phyloP scores from a whole-genome alignment of 2,329 filamentous ascomycete genomes.

The Nigrograna mackinnonii region DNA sequence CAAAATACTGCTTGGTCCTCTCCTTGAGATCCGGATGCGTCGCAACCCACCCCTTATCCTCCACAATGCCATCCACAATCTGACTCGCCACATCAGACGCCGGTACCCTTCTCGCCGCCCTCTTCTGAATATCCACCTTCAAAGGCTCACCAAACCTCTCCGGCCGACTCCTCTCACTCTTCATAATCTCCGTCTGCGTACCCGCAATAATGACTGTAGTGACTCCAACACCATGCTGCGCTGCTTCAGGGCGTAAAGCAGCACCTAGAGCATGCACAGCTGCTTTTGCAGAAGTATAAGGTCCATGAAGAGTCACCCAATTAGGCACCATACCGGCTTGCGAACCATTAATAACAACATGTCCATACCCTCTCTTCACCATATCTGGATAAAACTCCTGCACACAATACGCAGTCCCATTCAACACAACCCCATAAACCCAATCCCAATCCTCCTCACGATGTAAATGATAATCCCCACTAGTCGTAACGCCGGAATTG shows the following conservation, averaged over 20 bases:
- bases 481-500: slow-evolving; percentile 17
- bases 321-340: slow-evolving; percentile 17
- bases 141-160: slow-evolving; percentile 14
- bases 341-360: slow-evolving; percentile 14
- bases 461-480: slow-evolving; percentile 11
- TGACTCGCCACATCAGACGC: slow-evolving; percentile 11
- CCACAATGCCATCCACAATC: slow-evolving; percentile 13
- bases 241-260: slow-evolving; percentile 14
- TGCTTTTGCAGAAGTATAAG: slow-evolving; percentile 18
- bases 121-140: slow-evolving; percentile 8
- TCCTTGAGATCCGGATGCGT: slow-evolving; percentile 18
- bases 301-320: slow-evolving; percentile 15
- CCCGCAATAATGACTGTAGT: slow-evolving; percentile 15
- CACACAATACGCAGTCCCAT: slow-evolving; percentile 13
- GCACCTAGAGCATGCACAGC: slow-evolving; percentile 16
- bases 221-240: slow-evolving; percentile 13
- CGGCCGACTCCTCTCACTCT: slow-evolving; percentile 16
- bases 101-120: slow-evolving; percentile 13
- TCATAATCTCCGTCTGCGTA: slow-evolving; percentile 15
- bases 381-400: slow-evolving; percentile 17
- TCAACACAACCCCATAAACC: slow-evolving; percentile 15
- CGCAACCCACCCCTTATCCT: slow-evolving; percentile 17
- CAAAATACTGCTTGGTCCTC: slow-evolving; percentile 18
- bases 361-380: slow-evolving; percentile 11
- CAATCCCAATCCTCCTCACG: slow-evolving; percentile 15